Evolutionary conservation across 768 basidiomycete species (phyloP).

Genomic region (Leucocoprinus leucothites): DNA sequence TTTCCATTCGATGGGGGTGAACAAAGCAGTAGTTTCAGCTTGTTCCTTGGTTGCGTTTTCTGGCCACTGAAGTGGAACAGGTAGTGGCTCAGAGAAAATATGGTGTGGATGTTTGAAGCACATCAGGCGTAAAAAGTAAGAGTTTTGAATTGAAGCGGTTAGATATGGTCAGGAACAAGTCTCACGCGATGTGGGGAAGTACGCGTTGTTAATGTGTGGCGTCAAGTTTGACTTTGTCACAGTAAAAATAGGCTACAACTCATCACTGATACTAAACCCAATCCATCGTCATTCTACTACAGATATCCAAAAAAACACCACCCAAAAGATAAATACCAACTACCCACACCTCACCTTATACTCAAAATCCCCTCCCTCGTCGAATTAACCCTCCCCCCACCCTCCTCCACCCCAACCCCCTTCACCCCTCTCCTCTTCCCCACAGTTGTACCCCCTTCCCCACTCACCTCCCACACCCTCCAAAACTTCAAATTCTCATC

Average conservation of each 20-base stretch:
- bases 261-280: too few species aligned
- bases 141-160: too few species aligned
- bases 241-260: too few species aligned
- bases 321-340: too few species aligned
- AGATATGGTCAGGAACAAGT: too few species aligned
- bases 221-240: too few species aligned
- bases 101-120: background rate
- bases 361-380: constrained; percentile 49
- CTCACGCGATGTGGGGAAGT: too few species aligned
- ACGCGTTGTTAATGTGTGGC: too few species aligned
- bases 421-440: constrained; percentile 47
- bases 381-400: constrained; percentile 40
- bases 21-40: background rate
- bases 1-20: background rate
- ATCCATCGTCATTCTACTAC: too few species aligned
- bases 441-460: constrained; percentile 22
- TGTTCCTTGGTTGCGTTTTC: too few species aligned
- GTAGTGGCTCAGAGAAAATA: background rate
- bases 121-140: background rate
- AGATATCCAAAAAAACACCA: too few species aligned
- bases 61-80: background rate
- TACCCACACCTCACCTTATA: constrained; percentile 41
- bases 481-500: constrained; percentile 99
- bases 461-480: constrained; percentile 74
- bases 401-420: constrained; percentile 29